Base-by-base conservation (phyloP, 2,329 filamentous ascomycete species). In the Colletotrichum shisoi region DNA sequence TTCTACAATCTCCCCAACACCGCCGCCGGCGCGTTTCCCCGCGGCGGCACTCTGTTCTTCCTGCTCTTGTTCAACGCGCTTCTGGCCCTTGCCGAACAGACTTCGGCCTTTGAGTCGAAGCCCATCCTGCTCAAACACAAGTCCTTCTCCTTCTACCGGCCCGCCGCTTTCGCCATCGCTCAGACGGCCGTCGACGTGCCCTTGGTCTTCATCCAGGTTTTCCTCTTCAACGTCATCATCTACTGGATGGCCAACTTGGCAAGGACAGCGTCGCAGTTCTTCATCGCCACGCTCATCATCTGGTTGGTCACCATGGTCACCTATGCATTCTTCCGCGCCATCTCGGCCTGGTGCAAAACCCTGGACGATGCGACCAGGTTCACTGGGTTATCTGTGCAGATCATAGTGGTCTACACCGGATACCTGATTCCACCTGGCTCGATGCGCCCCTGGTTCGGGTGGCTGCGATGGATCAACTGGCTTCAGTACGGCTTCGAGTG, bases 81-180 rank as follows among this genome's bases (percentile, higher is more conserved):
- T 9, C 79, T 89, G 39, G 86, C 87, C 4, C 74, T 89, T 53
- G 84, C 85, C 5, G 87, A 90, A 71, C 79, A 88, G 46, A 87
- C 87, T 0, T 76, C 86, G 1, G 83, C 87, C 0, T 91, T 91
- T 70, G 77, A 82, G 54, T 84, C 83, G 24, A 84, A 88, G 51
- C 88, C 88, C 0, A 90, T 92, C 63, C 76, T 92, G 45, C 77
- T 90, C 60, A 91, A 91, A 74, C 89, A 91, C 76, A 90, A 90
- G 73, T 87, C 83, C 27, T 91, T 90, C 70, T 87, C 87, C 0
- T 91, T 91, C 74, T 90, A 91, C 70, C 85, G 84, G 4, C 87
- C 87, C 2, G 80, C 85, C 0, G 86, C 87, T 19, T 87, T 84
- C 68, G 86, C 85, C 8, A 60, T 77, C 7, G 75, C 74, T 2